A percentile compares a stretch with the other conserved stretches of the same genome.
These are phyloP conservation scores for Entophlyctis helioformis DNA, from an alignment of 192 early-diverging fungal genomes.

Conservation along the genomic window DNA sequence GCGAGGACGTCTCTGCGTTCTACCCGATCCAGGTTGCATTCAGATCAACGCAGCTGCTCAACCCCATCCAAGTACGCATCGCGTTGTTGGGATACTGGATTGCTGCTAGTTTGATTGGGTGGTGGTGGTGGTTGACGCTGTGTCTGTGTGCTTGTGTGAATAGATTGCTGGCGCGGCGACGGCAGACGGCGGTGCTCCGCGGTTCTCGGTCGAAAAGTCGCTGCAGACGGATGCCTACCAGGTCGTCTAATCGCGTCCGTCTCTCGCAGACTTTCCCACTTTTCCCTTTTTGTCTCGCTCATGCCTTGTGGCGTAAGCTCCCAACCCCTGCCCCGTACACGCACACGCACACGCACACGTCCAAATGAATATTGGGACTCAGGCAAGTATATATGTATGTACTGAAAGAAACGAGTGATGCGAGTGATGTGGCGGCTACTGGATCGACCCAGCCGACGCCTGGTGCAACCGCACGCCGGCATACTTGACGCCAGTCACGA, in stretches of 20 bases:
- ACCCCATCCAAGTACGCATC: no score
- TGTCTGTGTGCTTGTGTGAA: not conserved
- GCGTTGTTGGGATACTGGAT: constrained; percentile 68
- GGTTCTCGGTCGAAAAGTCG: constrained; percentile 61
- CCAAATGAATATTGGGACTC: not conserved
- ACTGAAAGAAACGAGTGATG: not conserved
- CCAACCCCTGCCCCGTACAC: not conserved
- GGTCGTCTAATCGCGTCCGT: constrained; percentile 49
- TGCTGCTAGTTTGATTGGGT: constrained; percentile 14
- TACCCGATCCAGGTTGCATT: constrained; percentile 84
- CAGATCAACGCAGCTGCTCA: constrained; percentile 50
- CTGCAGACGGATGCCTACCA: constrained; percentile 70
- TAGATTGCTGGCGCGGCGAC: constrained; percentile 43
- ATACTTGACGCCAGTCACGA: not conserved
- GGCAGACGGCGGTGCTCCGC: constrained; percentile 43
- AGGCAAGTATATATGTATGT: not conserved
- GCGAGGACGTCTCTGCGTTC: constrained; percentile 66
- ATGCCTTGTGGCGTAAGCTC: not conserved
- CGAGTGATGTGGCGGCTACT: not conserved
- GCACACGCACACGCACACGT: not conserved
- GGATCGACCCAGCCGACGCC: not conserved
- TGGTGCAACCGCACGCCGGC: constrained; percentile 2
- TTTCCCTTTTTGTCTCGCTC: not conserved
- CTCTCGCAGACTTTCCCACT: not conserved
- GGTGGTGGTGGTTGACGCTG: not conserved